Percentiles rank a stretch among this genome's conserved stretches.
Conservation (phyloP, 2,329 filamentous ascomycete species). For the Fusarium globosum region DNA sequence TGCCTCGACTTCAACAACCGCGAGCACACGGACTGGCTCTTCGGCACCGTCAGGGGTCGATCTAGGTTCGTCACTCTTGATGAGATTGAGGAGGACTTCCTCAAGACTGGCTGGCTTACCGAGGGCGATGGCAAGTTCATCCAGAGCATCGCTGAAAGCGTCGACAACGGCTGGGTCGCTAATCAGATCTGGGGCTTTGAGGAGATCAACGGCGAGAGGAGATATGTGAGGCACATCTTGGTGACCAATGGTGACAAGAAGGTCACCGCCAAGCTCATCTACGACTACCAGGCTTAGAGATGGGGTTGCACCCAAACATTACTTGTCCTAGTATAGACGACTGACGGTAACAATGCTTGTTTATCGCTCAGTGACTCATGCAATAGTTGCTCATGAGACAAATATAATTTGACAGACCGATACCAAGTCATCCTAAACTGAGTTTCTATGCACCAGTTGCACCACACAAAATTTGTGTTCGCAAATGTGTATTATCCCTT, state of each 20-base stretch:
- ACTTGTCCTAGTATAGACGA: slow-evolving; percentile 1
- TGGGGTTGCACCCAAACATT: neutral
- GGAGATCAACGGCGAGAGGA: slow-evolving; percentile 61
- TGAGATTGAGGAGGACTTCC: slow-evolving; percentile 65
- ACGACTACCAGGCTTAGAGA: slow-evolving; percentile 58
- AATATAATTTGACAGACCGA: slow-evolving; percentile 8
- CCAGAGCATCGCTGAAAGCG: slow-evolving; percentile 69
- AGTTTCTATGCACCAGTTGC: neutral
- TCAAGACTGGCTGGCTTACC: slow-evolving; percentile 69
- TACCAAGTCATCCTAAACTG: neutral
- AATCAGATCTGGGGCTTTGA: slow-evolving; percentile 72
- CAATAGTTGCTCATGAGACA: neutral
- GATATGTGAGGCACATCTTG: slow-evolving; percentile 65
- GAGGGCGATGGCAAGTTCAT: slow-evolving; percentile 71
- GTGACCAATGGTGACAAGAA: slow-evolving; percentile 62
- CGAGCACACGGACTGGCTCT: slow-evolving; percentile 81
- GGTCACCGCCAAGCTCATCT: slow-evolving; percentile 64
- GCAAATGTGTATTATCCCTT: slow-evolving; percentile 7
- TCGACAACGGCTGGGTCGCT: slow-evolving; percentile 65
- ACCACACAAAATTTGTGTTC: neutral
- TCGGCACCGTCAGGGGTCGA: slow-evolving; percentile 75
- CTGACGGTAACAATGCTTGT: neutral
- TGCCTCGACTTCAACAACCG: slow-evolving; percentile 64
- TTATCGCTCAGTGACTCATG: neutral
- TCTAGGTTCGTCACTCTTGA: slow-evolving; percentile 61